Evolutionary conservation across 179 eudicot genomes (phyloP).

Genomic region (Spergularia azorica): DNA sequence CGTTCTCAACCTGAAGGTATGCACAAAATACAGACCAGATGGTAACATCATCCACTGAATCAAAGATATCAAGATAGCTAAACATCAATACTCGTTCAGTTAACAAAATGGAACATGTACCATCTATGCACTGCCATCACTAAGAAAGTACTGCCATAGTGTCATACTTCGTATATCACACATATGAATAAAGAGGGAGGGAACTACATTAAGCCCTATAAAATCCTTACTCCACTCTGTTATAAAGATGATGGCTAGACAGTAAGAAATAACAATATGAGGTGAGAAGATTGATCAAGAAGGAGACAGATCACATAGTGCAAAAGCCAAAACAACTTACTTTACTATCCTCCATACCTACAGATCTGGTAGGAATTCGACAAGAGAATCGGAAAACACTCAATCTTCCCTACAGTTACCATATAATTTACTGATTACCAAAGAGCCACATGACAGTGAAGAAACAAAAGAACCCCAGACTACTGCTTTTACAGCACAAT

Average conservation of each 20-base stretch:
- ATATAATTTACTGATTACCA: too few relatives aligned
- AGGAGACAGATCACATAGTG: neutral
- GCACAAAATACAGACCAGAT: neutral
- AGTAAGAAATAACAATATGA: neutral
- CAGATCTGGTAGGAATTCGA: neutral
- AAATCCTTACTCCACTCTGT: neutral
- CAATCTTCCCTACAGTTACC: too few relatives aligned
- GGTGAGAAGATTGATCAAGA: neutral
- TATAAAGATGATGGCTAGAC: neutral
- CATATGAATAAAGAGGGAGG: neutral
- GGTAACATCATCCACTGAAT: neutral
- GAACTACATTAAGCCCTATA: neutral
- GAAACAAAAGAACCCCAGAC: too few relatives aligned
- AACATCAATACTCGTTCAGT: neutral
- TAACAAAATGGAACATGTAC: neutral
- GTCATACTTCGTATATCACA: neutral
- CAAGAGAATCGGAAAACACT: too few relatives aligned
- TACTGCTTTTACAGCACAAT: neutral
- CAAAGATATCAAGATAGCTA: neutral
- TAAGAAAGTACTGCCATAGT: neutral
- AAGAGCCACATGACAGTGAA: too few relatives aligned
- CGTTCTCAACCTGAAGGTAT: slow-evolving; percentile 83
- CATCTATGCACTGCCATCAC: neutral
- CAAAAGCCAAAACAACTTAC: neutral
- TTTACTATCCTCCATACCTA: neutral